phyloP scores from a whole-genome alignment of 23 red algal species.

The Chondrus crispus region DNA sequence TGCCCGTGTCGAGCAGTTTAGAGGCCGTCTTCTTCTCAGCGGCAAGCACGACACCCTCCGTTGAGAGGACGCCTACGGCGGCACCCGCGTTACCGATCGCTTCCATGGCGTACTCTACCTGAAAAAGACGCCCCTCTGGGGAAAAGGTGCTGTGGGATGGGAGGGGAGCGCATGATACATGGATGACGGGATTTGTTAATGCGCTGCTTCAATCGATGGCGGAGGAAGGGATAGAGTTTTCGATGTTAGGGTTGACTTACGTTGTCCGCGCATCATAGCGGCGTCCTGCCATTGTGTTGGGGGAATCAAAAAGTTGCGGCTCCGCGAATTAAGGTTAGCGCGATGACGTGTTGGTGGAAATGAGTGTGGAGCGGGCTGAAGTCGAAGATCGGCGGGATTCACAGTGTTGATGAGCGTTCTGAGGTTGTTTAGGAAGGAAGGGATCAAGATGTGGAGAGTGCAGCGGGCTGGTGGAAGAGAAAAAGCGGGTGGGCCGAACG shows the following conservation, averaged over 20 bases:
- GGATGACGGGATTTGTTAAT: too few species aligned
- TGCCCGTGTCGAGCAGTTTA: constrained; percentile 88
- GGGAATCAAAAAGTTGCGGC: not conserved
- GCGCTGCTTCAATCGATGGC: not conserved
- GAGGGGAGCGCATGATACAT: too few species aligned
- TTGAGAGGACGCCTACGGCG: constrained; percentile 80
- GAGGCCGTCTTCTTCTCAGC: constrained; percentile 95
- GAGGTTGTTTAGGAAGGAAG: too few species aligned
- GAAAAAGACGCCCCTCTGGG: constrained; percentile 95
- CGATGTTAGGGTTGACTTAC: constrained; percentile 10
- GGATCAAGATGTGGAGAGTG: too few species aligned
- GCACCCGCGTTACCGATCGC: constrained; percentile 98
- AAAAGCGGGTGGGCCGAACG: too few species aligned
- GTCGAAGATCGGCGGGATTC: too few species aligned
- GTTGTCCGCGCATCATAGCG: constrained; percentile 66
- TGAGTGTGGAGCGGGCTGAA: too few species aligned
- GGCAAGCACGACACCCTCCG: constrained; percentile 91
- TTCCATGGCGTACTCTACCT: constrained; percentile 99
- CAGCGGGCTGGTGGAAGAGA: too few species aligned
- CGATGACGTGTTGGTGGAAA: too few species aligned
- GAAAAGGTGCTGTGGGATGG: constrained; percentile 72
- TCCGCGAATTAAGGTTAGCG: too few species aligned
- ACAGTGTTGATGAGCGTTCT: too few species aligned
- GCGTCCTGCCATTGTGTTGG: not conserved
- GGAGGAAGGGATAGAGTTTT: not conserved